A percentile compares a stretch with the other conserved stretches of the same genome.
Evolutionary conservation across 805 yeast species (phyloP).

Genomic region (Wickerhamiella spandovensis): DNA sequence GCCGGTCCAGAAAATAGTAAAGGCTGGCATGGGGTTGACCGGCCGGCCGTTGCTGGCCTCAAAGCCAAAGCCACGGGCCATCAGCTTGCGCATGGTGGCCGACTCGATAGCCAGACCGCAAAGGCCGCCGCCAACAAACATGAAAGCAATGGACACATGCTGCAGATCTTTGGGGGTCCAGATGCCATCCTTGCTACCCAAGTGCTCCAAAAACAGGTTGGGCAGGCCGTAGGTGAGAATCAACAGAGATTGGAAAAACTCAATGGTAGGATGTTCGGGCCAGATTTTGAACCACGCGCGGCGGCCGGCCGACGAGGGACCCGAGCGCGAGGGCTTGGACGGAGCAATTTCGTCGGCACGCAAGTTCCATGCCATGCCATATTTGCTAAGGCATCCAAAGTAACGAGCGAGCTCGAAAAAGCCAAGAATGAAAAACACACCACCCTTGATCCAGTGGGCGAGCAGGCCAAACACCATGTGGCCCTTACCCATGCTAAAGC

Average conservation of each 20-base stretch:
- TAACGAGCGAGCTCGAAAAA: conserved; percentile 71
- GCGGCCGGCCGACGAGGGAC: conserved; percentile 12
- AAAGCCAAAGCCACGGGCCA: conserved; percentile 15
- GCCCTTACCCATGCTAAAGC: conserved; percentile 57
- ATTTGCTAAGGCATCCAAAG: conserved; percentile 60
- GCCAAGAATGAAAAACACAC: conserved; percentile 70
- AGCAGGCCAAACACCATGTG: conserved; percentile 58
- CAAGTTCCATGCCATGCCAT: conserved; percentile 88
- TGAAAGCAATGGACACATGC: conserved; percentile 81
- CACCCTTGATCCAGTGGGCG: conserved; percentile 95
- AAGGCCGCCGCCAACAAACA: conserved; percentile 82
- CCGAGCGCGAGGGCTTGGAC: background rate
- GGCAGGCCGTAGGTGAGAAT: conserved; percentile 83
- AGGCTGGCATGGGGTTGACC: conserved; percentile 88
- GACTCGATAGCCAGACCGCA: conserved; percentile 77
- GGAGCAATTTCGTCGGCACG: conserved; percentile 14
- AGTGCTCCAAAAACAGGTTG: conserved; percentile 81
- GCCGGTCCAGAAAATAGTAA: conserved; percentile 95
- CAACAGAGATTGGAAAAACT: conserved; percentile 63
- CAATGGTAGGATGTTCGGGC: conserved; percentile 57
- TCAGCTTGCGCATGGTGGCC: conserved; percentile 20
- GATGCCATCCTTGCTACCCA: conserved; percentile 60
- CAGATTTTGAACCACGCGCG: conserved; percentile 12
- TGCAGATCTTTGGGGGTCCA: conserved; percentile 89
- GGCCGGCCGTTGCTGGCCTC: conserved; percentile 33